Base-by-base conservation (phyloP, 306 rosid genomes). In the Inga laurina region DNA sequence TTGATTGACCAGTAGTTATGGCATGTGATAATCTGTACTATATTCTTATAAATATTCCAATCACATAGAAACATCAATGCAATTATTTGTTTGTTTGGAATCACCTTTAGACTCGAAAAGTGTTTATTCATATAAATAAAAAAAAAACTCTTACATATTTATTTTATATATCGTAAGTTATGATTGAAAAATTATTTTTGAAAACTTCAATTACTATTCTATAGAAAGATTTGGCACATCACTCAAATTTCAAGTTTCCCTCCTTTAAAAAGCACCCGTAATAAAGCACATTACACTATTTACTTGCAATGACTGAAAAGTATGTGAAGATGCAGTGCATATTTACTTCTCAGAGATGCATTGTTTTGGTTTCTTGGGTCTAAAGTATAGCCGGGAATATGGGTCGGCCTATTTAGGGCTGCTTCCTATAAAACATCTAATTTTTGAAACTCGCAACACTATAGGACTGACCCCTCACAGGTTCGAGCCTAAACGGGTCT, bases 361-460 rank as follows among this genome's bases (percentile, higher is more conserved):
- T 4, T 10, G 34, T 22, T 62, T 62, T 57, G 13, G 32, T 57
- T 57, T 27, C 5, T 57, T 57, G 30, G 32, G 5, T 21, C 65
- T 57, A n/a, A n/a, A 9, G 1, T 27, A 27, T 27, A 27, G 30
- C 30, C 1, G 30, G 1, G 30, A 27, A 27, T 27, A 27, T 0
- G 1, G 1, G 30, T 1, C 1, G 1, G 30, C 1, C 1, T 1
- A 1, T 27, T 27, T 27, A 27, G 30, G 1, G 30, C 1, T 27
- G 1, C 1, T 27, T 27, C 30, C 1, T 27, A 1, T 27, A 27
- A 27, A 27, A 1, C 30, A 1, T 1, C 1, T 1, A 27, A 27
- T 27, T 27, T 27, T 27, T 27, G 1, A 27, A 27, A 27, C 1
- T 1, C 1, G 30, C 1, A 27, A 27, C 1, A 0, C 1, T 27